A percentile compares a stretch with the other conserved stretches of the same genome.
Evolutionary conservation across 371 early-diverging fungal genomes (phyloP).

Genomic region (Rhizoclosmatium hyalinum): DNA sequence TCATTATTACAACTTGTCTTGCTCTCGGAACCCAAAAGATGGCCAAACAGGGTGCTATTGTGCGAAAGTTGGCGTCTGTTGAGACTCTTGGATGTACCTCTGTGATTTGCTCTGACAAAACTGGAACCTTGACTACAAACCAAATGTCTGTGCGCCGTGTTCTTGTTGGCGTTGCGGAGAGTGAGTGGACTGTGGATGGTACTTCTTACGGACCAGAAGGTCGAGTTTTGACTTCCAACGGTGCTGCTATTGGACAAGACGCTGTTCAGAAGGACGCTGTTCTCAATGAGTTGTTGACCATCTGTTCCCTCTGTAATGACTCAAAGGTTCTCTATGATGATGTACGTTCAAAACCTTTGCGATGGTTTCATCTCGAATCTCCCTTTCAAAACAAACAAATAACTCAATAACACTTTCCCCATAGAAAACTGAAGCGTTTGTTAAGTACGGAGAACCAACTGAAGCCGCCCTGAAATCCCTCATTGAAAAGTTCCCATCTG

Average conservation of each 20-base stretch:
- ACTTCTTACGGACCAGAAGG: conserved; percentile 87
- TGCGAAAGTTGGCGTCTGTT: conserved; percentile 88
- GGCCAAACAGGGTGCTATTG: conserved; percentile 97
- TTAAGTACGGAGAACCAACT: conserved; percentile 95
- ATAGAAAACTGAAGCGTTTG: conserved; percentile 58
- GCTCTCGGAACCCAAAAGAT: conserved; percentile 96
- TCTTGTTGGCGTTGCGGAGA: conserved; percentile 20
- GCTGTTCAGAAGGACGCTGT: conserved; percentile 60
- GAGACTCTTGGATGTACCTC: conserved; percentile 97
- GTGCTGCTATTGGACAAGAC: conserved; percentile 37
- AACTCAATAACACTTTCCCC: background rate
- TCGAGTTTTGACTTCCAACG: conserved; percentile 57
- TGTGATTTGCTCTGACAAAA: conserved; percentile 98
- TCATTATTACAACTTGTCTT: conserved; percentile 96
- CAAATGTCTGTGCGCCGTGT: conserved; percentile 89
- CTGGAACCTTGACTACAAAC: conserved; percentile 98
- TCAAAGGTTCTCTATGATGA: conserved; percentile 81
- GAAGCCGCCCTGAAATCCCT: conserved; percentile 96
- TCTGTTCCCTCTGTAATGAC: conserved; percentile 94
- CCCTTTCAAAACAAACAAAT: background rate
- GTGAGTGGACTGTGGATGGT: conserved; percentile 79
- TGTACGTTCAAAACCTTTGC: conserved; percentile 29
- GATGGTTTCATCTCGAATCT: conserved; percentile 8
- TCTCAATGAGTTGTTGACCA: conserved; percentile 76
- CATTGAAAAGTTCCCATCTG: conserved; percentile 90